These are phyloP conservation scores for Thalassiosira hispida DNA, from an alignment of 352 stramenopile genomes.

Conservation along the genomic window DNA sequence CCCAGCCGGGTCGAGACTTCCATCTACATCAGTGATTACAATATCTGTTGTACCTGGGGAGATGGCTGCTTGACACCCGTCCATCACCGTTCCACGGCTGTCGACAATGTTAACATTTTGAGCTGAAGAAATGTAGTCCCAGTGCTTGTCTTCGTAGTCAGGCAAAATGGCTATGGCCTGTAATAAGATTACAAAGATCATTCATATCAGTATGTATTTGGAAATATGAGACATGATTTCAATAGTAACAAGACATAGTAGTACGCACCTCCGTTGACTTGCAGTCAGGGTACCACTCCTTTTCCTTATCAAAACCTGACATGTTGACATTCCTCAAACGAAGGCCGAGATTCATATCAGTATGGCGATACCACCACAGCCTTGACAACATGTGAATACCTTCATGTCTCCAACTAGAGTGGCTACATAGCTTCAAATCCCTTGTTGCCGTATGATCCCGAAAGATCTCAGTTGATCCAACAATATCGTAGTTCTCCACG, in stretches of 20 bases:
- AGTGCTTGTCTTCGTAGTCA: constrained; percentile 17
- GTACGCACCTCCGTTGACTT: constrained; percentile 14
- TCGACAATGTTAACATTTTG: constrained; percentile 26
- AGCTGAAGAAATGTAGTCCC: constrained; percentile 16
- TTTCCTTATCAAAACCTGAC: constrained; percentile 57
- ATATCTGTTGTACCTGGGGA: constrained; percentile 10
- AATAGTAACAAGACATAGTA: constrained; percentile 6
- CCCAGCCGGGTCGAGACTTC: constrained; percentile 39
- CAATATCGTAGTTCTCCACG: constrained; percentile 40
- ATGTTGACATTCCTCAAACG: constrained; percentile 49
- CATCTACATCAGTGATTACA: constrained; percentile 57
- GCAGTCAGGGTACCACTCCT: constrained; percentile 38
- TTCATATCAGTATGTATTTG: no score
- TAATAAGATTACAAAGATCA: no score
- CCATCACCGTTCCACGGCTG: constrained; percentile 1
- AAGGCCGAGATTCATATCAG: constrained; percentile 33
- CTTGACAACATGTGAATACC: constrained; percentile 40
- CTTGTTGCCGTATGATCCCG: constrained; percentile 42
- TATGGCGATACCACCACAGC: constrained; percentile 17
- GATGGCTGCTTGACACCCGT: background rate
- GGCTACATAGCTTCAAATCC: constrained; percentile 27
- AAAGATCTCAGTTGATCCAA: constrained; percentile 36
- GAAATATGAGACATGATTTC: no score
- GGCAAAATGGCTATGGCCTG: constrained; percentile 12
- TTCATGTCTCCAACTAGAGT: constrained; percentile 25